These are phyloP conservation scores for Hypoxylon sp. DNA, from an alignment of 2,329 filamentous ascomycete species.

Conservation along the genomic window DNA sequence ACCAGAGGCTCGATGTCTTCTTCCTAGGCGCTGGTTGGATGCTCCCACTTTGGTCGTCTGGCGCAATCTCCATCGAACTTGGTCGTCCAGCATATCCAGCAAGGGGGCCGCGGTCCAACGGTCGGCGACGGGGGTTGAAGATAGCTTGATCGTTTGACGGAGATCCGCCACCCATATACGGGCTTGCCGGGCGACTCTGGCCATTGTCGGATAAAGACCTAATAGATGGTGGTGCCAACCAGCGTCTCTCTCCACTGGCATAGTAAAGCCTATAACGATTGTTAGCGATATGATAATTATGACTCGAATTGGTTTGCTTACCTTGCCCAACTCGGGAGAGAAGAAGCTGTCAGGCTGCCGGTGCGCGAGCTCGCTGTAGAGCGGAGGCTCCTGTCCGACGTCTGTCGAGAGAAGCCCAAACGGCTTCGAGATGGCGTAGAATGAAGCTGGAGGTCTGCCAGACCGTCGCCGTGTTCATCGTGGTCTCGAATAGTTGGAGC, in stretches of 20 bases:
- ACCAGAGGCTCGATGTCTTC: constrained; percentile 72
- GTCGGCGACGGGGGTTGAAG: constrained; percentile 44
- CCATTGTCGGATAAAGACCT: constrained; percentile 56
- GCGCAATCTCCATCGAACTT: constrained; percentile 56
- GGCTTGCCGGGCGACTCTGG: constrained; percentile 57
- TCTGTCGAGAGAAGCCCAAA: constrained; percentile 58
- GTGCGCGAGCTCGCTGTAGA: constrained; percentile 60
- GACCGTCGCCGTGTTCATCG: constrained; percentile 70
- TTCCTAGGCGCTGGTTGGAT: constrained; percentile 50
- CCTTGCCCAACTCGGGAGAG: constrained; percentile 64
- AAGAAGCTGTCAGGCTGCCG: constrained; percentile 54
- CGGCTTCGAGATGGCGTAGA: constrained; percentile 61
- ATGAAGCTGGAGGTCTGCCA: constrained; percentile 65
- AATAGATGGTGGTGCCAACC: constrained; percentile 58
- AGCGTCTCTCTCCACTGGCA: constrained; percentile 67
- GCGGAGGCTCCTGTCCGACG: constrained; percentile 61
- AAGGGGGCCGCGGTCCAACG: constrained; percentile 43
- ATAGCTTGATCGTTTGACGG: constrained; percentile 55
- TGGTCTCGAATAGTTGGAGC: constrained; percentile 62
- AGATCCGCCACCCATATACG: constrained; percentile 54
- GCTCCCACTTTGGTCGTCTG: constrained; percentile 37
- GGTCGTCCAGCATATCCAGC: constrained; percentile 43
- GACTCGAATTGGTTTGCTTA: constrained; percentile 40
- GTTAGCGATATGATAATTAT: constrained; percentile 21
- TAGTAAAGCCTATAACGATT: constrained; percentile 68